A percentile compares a stretch with the other conserved stretches of the same genome.
Evolutionary conservation across 805 yeast genomes (phyloP).

Genomic region (Soucietia sequanensis): DNA sequence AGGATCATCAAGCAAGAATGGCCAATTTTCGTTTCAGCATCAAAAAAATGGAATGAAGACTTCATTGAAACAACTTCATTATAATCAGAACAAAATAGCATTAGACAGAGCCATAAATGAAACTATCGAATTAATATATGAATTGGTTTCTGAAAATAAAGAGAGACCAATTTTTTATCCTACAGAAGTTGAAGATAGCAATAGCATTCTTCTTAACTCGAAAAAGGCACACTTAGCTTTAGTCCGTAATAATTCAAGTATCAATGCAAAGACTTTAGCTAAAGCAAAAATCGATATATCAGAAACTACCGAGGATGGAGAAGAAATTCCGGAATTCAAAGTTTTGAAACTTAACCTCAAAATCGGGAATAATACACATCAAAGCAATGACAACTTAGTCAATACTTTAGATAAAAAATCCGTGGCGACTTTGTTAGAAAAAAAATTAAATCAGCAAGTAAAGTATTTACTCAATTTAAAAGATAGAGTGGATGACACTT

Average conservation of each 20-base stretch:
- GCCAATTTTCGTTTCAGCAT: not conserved
- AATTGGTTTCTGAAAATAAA: conserved; percentile 55
- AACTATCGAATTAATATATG: conserved; percentile 49
- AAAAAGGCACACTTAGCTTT: conserved; percentile 53
- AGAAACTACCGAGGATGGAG: conserved; percentile 11
- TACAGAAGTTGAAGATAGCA: conserved; percentile 33
- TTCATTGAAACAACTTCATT: conserved; percentile 71
- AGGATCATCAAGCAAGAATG: conserved; percentile 21
- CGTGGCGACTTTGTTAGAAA: conserved; percentile 65
- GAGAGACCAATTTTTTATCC: conserved; percentile 66
- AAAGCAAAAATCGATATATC: conserved; percentile 13
- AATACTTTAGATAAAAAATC: conserved; percentile 64
- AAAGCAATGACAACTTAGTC: conserved; percentile 46
- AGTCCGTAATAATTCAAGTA: conserved; percentile 38
- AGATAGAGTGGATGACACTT: conserved; percentile 84
- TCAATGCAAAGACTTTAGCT: conserved; percentile 13
- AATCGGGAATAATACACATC: conserved; percentile 41
- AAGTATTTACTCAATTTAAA: conserved; percentile 70
- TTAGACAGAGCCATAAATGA: conserved; percentile 61
- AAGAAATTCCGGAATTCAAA: conserved; percentile 45
- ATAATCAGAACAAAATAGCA: conserved; percentile 67
- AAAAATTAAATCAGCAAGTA: conserved; percentile 61
- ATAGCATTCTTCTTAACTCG: conserved; percentile 42
- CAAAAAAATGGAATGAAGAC: conserved; percentile 34
- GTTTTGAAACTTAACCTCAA: conserved; percentile 64